These are phyloP conservation scores for Diaporthe ampelina DNA, from an alignment of 2,329 filamentous ascomycete genomes.

Conservation along the genomic window DNA sequence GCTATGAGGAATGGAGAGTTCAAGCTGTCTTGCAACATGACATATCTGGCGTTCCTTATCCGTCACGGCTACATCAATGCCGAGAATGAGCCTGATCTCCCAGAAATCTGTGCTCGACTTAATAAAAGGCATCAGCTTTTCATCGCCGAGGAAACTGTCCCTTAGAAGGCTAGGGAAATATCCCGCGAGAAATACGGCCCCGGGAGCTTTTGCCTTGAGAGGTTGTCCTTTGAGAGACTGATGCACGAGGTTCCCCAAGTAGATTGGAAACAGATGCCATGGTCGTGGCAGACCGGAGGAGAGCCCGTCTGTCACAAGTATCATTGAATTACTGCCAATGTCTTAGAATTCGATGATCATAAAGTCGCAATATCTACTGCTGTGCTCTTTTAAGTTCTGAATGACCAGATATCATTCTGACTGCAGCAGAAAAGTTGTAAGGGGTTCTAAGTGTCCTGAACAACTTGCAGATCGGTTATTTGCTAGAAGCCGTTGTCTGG, in stretches of 20 bases:
- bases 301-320: too few relatives aligned
- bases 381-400: not conserved
- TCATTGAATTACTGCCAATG: too few relatives aligned
- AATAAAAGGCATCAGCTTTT: not conserved
- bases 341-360: not conserved
- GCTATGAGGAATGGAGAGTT: not conserved
- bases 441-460: too few relatives aligned
- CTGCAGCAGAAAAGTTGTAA: not conserved
- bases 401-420: not conserved
- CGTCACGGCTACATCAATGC: slow-evolving; percentile 9
- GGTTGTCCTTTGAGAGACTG: too few relatives aligned
- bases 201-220: too few relatives aligned
- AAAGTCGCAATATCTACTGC: not conserved
- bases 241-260: too few relatives aligned
- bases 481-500: not conserved
- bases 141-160: not conserved
- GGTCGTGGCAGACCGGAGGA: too few relatives aligned
- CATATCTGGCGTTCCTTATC: slow-evolving; percentile 4
- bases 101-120: slow-evolving; percentile 2
- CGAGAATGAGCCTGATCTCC: slow-evolving; percentile 2
- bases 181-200: too few relatives aligned
- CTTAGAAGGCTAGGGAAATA: too few relatives aligned
- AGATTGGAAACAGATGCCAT: too few relatives aligned
- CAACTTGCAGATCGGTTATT: not conserved
- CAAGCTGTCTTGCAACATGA: slow-evolving; percentile 17